Conservation (phyloP, 2,329 filamentous ascomycete species). For the Hypoxylon sp. region DNA sequence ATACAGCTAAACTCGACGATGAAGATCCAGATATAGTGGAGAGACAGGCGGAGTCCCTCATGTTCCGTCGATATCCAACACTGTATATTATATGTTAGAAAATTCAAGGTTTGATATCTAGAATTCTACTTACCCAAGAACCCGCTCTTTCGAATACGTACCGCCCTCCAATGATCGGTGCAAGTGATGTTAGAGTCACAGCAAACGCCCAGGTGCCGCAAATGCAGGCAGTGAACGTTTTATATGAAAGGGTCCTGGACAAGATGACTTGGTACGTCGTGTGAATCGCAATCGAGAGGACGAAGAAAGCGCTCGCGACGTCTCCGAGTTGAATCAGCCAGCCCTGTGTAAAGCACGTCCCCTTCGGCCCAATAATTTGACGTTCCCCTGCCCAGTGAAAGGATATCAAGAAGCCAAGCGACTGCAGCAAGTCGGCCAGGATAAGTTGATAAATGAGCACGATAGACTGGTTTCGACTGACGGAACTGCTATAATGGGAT, state of each 20-base stretch:
- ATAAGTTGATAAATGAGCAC: slow-evolving; percentile 67
- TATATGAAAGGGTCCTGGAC: slow-evolving; percentile 55
- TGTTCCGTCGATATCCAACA: slow-evolving; percentile 65
- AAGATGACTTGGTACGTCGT: slow-evolving; percentile 65
- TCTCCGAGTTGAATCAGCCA: slow-evolving; percentile 67
- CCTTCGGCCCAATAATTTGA: slow-evolving; percentile 58
- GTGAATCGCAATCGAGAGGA: slow-evolving; percentile 64
- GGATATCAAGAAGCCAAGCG: slow-evolving; percentile 61
- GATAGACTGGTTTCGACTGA: slow-evolving; percentile 61
- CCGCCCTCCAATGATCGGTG: slow-evolving; percentile 56
- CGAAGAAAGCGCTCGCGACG: slow-evolving; percentile 64
- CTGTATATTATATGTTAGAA: slow-evolving; percentile 44
- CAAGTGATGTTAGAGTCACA: slow-evolving; percentile 58
- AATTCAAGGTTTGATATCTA: neutral
- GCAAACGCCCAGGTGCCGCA: slow-evolving; percentile 57
- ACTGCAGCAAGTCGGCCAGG: slow-evolving; percentile 63
- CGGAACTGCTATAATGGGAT: slow-evolving; percentile 47
- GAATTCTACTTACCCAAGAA: slow-evolving; percentile 57
- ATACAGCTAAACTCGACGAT: slow-evolving; percentile 64
- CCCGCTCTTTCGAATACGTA: slow-evolving; percentile 63
- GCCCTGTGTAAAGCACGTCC: slow-evolving; percentile 64
- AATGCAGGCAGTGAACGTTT: slow-evolving; percentile 55
- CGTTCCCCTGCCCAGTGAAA: slow-evolving; percentile 62
- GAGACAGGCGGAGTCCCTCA: slow-evolving; percentile 59
- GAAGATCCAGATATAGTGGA: slow-evolving; percentile 69